These are phyloP conservation scores for Solanum bukasovii DNA, from an alignment of 257 asterid species.

Conservation along the genomic window DNA sequence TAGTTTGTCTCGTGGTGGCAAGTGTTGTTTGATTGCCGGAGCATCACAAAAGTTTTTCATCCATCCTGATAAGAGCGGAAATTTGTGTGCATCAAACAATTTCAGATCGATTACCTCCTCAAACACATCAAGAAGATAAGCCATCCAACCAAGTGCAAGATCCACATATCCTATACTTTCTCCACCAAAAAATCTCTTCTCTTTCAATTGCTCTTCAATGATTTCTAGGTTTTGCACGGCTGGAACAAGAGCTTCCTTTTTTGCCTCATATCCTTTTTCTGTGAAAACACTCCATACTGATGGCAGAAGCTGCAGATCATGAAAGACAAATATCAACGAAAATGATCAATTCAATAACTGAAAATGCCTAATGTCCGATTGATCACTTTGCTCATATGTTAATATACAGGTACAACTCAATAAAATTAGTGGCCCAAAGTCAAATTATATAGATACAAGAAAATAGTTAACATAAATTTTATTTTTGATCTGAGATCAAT, in stretches of 20 bases:
- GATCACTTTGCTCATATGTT: background rate
- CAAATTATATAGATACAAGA: background rate
- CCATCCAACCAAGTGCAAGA: constrained; percentile 45
- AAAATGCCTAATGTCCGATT: background rate
- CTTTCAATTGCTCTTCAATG: constrained; percentile 38
- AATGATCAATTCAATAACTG: background rate
- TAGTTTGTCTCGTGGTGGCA: constrained; percentile 61
- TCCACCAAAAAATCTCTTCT: constrained; percentile 53
- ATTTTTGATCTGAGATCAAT: background rate
- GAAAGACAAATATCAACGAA: background rate
- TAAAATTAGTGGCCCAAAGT: too few relatives aligned
- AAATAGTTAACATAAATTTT: background rate
- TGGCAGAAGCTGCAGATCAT: constrained; percentile 29
- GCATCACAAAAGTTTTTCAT: constrained; percentile 25
- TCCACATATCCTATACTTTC: constrained; percentile 54
- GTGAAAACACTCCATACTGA: constrained; percentile 27
- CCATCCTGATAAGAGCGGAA: constrained; percentile 48
- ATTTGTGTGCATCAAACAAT: constrained; percentile 25
- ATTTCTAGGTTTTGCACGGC: constrained; percentile 28
- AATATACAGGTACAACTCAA: too few relatives aligned
- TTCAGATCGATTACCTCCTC: constrained; percentile 33
- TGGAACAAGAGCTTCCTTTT: constrained; percentile 26
- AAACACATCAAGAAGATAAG: constrained; percentile 25
- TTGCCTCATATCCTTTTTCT: constrained; percentile 26
- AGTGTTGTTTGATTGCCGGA: constrained; percentile 37